Percentiles rank a stretch among this genome's conserved stretches.
These are phyloP conservation scores for Eucalyptus curtisii DNA, from an alignment of 345 rosid species.

Conservation along the genomic window DNA sequence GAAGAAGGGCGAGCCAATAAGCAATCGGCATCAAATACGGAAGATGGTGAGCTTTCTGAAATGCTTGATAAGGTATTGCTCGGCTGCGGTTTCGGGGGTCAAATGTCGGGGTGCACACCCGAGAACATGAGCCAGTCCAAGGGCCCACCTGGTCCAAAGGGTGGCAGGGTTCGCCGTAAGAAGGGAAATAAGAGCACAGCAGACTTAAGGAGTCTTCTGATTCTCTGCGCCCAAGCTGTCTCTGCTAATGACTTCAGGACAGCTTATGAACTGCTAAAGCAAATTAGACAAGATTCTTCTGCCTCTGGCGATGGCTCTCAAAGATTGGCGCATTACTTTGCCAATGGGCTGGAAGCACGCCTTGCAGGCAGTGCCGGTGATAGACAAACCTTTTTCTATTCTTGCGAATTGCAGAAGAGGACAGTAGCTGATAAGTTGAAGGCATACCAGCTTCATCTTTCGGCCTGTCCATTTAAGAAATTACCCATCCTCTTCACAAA, in stretches of 20 bases:
- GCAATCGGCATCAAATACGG: slow-evolving; percentile 34
- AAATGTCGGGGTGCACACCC: background rate
- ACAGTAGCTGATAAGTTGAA: slow-evolving; percentile 62
- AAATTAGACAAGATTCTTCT: slow-evolving; percentile 40
- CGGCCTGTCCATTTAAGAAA: slow-evolving; percentile 57
- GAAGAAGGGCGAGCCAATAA: slow-evolving; percentile 59
- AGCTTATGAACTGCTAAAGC: slow-evolving; percentile 66
- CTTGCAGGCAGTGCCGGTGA: slow-evolving; percentile 35
- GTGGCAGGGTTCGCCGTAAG: background rate
- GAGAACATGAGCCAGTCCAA: background rate
- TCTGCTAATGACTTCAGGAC: slow-evolving; percentile 54
- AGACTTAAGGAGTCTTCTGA: slow-evolving; percentile 63
- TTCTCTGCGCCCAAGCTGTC: slow-evolving; percentile 75
- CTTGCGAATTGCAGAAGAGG: slow-evolving; percentile 16
- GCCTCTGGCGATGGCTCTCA: slow-evolving; percentile 26
- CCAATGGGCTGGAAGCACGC: slow-evolving; percentile 77
- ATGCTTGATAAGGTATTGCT: slow-evolving; percentile 66
- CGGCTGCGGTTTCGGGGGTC: slow-evolving; percentile 1
- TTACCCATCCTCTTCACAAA: slow-evolving; percentile 42
- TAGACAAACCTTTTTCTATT: slow-evolving; percentile 16
- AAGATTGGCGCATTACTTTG: slow-evolving; percentile 34
- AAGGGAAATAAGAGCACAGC: slow-evolving; percentile 28
- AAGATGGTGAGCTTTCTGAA: slow-evolving; percentile 59
- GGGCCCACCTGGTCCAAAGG: background rate
- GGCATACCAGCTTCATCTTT: slow-evolving; percentile 38